phyloP scores from a whole-genome alignment of 108 stramenopile genomes.

The Nitzschia sp. region DNA sequence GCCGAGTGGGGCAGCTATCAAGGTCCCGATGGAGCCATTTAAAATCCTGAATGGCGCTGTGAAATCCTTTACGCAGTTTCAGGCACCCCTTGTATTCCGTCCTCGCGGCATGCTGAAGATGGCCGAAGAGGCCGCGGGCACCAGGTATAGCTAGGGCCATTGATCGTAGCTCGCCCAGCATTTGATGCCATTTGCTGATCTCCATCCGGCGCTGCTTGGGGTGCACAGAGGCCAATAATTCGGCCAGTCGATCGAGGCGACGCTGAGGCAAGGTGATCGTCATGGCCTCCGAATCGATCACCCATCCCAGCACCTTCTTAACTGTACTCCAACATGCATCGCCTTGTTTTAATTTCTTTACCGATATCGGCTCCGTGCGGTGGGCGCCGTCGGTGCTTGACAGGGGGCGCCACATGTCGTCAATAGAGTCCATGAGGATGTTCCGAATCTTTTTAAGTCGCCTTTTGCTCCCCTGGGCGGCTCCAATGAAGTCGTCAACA shows the following conservation, averaged over 20 bases:
- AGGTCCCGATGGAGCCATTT: neutral
- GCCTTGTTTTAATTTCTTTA: slow-evolving; percentile 39
- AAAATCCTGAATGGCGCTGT: neutral
- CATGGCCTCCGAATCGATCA: slow-evolving; percentile 22
- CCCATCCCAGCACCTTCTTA: slow-evolving; percentile 48
- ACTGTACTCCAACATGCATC: slow-evolving; percentile 37
- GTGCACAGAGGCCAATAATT: slow-evolving; percentile 11
- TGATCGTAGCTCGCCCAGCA: slow-evolving; percentile 46
- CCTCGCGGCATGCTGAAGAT: slow-evolving; percentile 41
- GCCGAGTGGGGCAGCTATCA: slow-evolving; percentile 30
- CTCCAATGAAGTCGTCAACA: slow-evolving; percentile 44
- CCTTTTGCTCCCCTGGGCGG: slow-evolving; percentile 29
- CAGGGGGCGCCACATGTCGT: slow-evolving; percentile 34
- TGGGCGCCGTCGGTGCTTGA: slow-evolving; percentile 18
- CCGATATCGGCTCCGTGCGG: slow-evolving; percentile 29
- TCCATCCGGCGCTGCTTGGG: neutral
- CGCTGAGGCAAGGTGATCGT: slow-evolving; percentile 40
- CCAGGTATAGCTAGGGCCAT: slow-evolving; percentile 49
- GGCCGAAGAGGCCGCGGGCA: slow-evolving; percentile 33
- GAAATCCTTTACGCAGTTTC: neutral
- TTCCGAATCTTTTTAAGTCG: neutral
- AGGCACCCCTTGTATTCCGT: neutral
- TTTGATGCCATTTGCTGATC: slow-evolving; percentile 34
- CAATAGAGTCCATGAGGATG: slow-evolving; percentile 31
- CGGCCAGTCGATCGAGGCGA: slow-evolving; percentile 24